Evolutionary conservation across 2,329 filamentous ascomycete genomes (phyloP), one percentile per base, ranked within the genome.

Genomic region (Aspergillus ibericus): DNA sequence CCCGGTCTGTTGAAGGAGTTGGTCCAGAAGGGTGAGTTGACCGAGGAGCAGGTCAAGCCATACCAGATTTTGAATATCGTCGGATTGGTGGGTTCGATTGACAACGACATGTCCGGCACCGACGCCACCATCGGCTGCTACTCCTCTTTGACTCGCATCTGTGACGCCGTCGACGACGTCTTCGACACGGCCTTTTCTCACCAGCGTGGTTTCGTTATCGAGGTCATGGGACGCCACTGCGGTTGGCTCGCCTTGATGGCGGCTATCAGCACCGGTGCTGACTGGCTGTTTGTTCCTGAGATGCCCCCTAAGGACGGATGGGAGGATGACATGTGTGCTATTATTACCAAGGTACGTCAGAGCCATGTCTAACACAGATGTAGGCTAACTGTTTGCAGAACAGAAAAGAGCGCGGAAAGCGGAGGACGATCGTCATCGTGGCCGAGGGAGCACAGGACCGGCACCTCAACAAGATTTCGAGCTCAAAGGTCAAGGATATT

Each of bases 51-150:
- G 72, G 79, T 91, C 59, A 81, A 86, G 47, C 89, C 90, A 1
- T 96, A 92, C 82, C 84, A 85, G 70, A 87, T 96, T 67, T 85
- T 99, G 71, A 99, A 98, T 78, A 96, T 99, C 66, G 93, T 98
- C 55, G 95, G 95, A 49, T 82, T 98, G 53, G 95, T 99, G 27
- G 95, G 95, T 58, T 96, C 92, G 55, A 99, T 99, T 72, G 95
- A 99, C 82, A 99, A 99, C 73, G 95, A 99, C 73, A 89, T 99
- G 78, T 96, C 93, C 51, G 92, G 92, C 64, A 99, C 95, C 12
- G 95, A 99, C 76, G 93, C 95, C 59, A 99, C 95, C 32, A 97
- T 99, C 73, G 95, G 95, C 56, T 96, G 91, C 75, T 98, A 96
- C 80, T 96, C 93, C 44, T 95, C 95, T 22, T 85, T 99, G 56